Percentiles rank a stretch among this genome's conserved stretches.
Conservation (phyloP, 352 stramenopile genomes). For the Phytopythium ostracodes region DNA sequence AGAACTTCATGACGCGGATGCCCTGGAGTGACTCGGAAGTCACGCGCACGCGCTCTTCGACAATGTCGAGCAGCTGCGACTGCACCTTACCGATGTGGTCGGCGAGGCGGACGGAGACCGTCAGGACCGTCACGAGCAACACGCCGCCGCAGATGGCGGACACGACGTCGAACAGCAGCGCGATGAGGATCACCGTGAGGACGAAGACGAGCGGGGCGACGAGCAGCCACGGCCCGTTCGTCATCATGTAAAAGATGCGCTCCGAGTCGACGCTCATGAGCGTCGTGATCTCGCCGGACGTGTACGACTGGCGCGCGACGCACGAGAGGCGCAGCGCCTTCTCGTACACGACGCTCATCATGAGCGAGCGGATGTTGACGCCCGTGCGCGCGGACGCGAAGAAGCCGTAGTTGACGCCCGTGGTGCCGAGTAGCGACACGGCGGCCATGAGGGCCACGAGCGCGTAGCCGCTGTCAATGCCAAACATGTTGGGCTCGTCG, state of each 20-base stretch:
- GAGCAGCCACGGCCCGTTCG: constrained; percentile 26
- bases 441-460: constrained; percentile 17
- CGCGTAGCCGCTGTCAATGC: constrained; percentile 19
- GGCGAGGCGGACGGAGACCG: background rate
- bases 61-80: constrained; percentile 12
- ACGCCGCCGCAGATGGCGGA: constrained; percentile 14
- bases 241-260: constrained; percentile 28
- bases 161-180: constrained; percentile 18
- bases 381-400: constrained; percentile 31
- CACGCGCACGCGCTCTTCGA: constrained; percentile 87
- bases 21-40: constrained; percentile 90
- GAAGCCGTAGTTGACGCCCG: constrained; percentile 32
- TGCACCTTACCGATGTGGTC: constrained; percentile 11
- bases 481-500: constrained; percentile 21
- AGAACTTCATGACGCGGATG: constrained; percentile 90
- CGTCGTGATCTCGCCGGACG: constrained; percentile 37
- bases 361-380: constrained; percentile 31
- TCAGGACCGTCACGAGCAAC: constrained; percentile 16
- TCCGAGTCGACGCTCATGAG: constrained; percentile 42
- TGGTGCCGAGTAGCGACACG: constrained; percentile 21
- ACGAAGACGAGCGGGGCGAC: constrained; percentile 20
- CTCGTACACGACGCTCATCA: constrained; percentile 36
- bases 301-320: constrained; percentile 30
- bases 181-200: constrained; percentile 23
- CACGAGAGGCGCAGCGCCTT: constrained; percentile 60